Percentiles rank a stretch among this genome's conserved stretches.
phyloP scores from a whole-genome alignment of 78 protist genomes.

The Reticulomyxa filosa region DNA sequence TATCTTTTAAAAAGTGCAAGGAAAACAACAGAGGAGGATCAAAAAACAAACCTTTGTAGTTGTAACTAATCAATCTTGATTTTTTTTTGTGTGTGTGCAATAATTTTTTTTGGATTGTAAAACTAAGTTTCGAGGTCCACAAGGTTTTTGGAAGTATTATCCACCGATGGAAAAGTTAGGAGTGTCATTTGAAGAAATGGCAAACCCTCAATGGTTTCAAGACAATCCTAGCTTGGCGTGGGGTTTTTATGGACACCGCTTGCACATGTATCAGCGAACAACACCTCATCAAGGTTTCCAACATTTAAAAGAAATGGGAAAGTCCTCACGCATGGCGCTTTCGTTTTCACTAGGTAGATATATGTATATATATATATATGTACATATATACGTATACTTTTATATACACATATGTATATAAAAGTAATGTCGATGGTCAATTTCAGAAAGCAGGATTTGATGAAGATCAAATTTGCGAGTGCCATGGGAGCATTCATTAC shows the following conservation, averaged over 20 bases:
- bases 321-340: no score
- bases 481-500: conserved; percentile 1
- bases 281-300: conserved; percentile 7
- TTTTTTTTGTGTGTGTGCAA: no score
- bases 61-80: no score
- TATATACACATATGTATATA: no score
- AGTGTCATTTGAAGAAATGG: conserved; percentile 2
- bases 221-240: conserved; percentile 1
- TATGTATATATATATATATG: no score
- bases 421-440: conserved; percentile 12
- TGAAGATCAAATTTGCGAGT: not conserved
- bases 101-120: no score
- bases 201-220: conserved; percentile 2
- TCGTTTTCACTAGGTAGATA: no score
- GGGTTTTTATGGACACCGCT: conserved; percentile 16
- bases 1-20: not conserved
- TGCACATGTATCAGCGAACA: conserved; percentile 1
- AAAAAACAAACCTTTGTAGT: no score
- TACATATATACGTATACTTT: no score
- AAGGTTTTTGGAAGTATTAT: conserved; percentile 17
- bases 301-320: not conserved
- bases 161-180: not conserved
- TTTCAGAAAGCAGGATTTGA: conserved; percentile 19
- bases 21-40: no score
- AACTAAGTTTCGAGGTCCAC: conserved; percentile 10